These are phyloP conservation scores for Neonectria neomacrospora DNA, from an alignment of 2,329 filamentous ascomycete genomes.

Conservation along the genomic window DNA sequence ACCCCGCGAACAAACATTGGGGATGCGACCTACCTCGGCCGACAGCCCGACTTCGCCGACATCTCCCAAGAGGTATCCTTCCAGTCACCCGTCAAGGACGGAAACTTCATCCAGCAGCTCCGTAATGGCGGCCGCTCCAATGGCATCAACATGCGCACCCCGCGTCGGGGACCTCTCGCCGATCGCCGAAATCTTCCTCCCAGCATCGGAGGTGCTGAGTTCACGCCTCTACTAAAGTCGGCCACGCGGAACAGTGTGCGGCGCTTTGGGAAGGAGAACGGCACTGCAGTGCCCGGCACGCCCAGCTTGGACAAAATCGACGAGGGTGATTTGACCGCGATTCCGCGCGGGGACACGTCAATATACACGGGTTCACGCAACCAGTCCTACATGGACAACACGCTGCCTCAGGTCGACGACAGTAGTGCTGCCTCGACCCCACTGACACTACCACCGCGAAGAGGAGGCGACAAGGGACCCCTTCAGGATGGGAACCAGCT, in stretches of 20 bases:
- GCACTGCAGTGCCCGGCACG: constrained; percentile 69
- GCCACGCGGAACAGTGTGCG: constrained; percentile 78
- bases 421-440: constrained; percentile 89
- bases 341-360: constrained; percentile 79
- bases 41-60: constrained; percentile 76
- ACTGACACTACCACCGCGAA: constrained; percentile 73
- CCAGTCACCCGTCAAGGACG: constrained; percentile 76
- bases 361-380: constrained; percentile 74
- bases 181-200: constrained; percentile 77
- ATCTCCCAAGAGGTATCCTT: constrained; percentile 91
- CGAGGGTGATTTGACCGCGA: constrained; percentile 78
- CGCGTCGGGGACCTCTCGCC: constrained; percentile 77
- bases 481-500: constrained; percentile 89
- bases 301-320: constrained; percentile 75
- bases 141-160: constrained; percentile 74
- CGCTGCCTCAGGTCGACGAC: constrained; percentile 78
- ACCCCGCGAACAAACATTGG: constrained; percentile 87
- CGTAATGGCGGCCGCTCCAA: constrained; percentile 72
- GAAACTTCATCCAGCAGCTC: constrained; percentile 79
- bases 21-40: constrained; percentile 83
- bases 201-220: constrained; percentile 77
- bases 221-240: constrained; percentile 91
- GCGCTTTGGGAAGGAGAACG: constrained; percentile 71
- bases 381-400: constrained; percentile 73
- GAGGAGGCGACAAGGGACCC: constrained; percentile 71